phyloP scores from a whole-genome alignment of 176 grass and related monocot species.

The sorghum (Sorghum bicolor) region DNA sequence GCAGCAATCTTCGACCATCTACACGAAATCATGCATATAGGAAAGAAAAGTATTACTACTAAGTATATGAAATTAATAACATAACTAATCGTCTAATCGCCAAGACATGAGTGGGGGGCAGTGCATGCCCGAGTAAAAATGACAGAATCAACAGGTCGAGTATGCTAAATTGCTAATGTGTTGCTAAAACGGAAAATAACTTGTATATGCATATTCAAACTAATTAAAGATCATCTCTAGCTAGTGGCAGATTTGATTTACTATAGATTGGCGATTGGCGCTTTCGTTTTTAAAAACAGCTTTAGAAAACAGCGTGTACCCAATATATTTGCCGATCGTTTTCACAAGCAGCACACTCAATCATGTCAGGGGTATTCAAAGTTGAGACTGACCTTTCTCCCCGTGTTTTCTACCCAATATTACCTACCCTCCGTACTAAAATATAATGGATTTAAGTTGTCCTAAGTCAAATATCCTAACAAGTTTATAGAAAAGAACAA shows the following conservation, averaged over 20 bases:
- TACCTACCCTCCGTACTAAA: background rate
- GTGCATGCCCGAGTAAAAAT: background rate
- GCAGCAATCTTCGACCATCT: constrained; percentile 96
- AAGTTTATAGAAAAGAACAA: background rate
- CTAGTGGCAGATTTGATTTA: background rate
- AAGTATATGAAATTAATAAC: background rate
- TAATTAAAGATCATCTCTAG: background rate
- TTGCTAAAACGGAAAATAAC: background rate
- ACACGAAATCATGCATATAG: background rate
- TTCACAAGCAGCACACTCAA: background rate
- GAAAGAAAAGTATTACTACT: background rate
- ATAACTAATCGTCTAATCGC: background rate
- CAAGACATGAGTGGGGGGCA: background rate
- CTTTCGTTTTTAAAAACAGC: background rate
- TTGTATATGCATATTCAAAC: background rate
- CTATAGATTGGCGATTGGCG: background rate
- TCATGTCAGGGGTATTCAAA: background rate
- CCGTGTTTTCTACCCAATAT: background rate
- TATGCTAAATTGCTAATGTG: background rate
- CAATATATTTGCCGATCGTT: background rate
- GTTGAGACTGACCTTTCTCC: constrained; percentile 12
- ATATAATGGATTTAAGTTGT: background rate
- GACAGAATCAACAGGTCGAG: background rate
- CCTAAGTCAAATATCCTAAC: background rate
- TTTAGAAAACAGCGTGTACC: background rate